phyloP scores from a whole-genome alignment of 2,329 filamentous ascomycete genomes.

The Beauveria rudraprayagi region DNA sequence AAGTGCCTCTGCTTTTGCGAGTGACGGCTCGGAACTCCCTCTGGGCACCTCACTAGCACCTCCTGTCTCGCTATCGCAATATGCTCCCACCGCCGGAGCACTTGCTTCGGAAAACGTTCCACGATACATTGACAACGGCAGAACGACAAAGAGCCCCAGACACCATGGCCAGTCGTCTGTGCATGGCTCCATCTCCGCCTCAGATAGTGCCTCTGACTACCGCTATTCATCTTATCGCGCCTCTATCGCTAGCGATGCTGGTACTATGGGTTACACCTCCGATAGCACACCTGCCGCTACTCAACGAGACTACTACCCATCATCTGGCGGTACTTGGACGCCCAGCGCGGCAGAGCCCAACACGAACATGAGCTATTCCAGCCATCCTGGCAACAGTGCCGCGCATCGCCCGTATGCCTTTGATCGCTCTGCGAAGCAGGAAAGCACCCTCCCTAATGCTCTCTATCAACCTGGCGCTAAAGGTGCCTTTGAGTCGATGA shows the following conservation, averaged over 20 bases:
- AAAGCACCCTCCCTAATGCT: constrained; percentile 27
- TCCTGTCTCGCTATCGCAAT: constrained; percentile 38
- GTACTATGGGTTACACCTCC: constrained; percentile 23
- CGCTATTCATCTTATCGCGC: constrained; percentile 42
- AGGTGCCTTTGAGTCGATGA: constrained; percentile 41
- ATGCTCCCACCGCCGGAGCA: constrained; percentile 9
- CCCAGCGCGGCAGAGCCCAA: constrained; percentile 39
- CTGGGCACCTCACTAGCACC: constrained; percentile 45
- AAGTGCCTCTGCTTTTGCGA: constrained; percentile 36
- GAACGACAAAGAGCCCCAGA: constrained; percentile 49
- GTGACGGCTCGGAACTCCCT: constrained; percentile 45
- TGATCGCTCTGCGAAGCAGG: constrained; percentile 29
- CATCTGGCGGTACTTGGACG: constrained; percentile 42
- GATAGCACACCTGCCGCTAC: constrained; percentile 21
- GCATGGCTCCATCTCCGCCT: constrained; percentile 40
- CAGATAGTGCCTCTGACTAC: constrained; percentile 46
- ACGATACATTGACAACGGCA: constrained; percentile 49
- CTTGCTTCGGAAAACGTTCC: constrained; percentile 41
- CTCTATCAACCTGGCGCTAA: constrained; percentile 32
- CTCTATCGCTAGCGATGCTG: constrained; percentile 25
- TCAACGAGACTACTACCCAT: constrained; percentile 43
- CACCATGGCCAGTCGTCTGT: constrained; percentile 47
- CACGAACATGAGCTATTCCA: constrained; percentile 37
- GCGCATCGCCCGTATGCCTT: constrained; percentile 42
- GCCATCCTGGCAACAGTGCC: constrained; percentile 7